Conservation (phyloP, 1,284 basidiomycete genomes). For the Sparassis latifolia region DNA sequence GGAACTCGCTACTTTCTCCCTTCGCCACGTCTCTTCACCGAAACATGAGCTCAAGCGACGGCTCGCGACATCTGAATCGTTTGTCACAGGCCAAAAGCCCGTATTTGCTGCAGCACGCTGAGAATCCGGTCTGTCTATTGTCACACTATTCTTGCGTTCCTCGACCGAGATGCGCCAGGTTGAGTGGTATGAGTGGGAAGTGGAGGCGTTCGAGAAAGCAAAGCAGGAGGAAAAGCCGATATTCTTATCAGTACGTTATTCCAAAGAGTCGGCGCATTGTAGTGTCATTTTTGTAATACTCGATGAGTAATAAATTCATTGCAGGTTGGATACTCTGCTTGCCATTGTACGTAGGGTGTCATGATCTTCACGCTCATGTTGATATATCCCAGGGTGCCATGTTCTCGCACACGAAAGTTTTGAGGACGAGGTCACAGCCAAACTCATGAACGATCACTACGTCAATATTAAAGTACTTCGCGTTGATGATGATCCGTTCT, state of each 20-base stretch:
- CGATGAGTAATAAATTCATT: too few relatives aligned
- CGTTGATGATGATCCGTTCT: not conserved
- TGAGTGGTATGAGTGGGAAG: constrained; percentile 39
- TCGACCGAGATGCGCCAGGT: constrained; percentile 7
- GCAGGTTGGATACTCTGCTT: constrained; percentile 35
- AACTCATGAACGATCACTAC: constrained; percentile 37
- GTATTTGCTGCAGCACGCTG: constrained; percentile 37
- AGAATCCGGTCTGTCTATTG: constrained; percentile 32
- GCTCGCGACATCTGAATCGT: constrained; percentile 19
- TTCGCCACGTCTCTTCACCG: not conserved
- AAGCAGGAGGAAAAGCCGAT: constrained; percentile 33
- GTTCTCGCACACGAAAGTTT: constrained; percentile 34
- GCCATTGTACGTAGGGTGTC: constrained; percentile 24
- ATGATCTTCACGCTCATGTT: not conserved
- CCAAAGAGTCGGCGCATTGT: too few relatives aligned
- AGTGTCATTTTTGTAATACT: not conserved
- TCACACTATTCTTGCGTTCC: not conserved
- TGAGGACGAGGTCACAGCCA: constrained; percentile 32
- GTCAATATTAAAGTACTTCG: constrained; percentile 33
- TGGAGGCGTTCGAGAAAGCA: constrained; percentile 33
- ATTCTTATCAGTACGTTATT: constrained; percentile 29
- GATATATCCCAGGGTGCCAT: constrained; percentile 21
- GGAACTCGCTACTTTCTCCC: too few relatives aligned
- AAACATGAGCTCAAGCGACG: constrained; percentile 3
- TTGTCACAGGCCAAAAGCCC: constrained; percentile 34